Evolutionary conservation across 441 rosid genomes (phyloP).

Genomic region (Viola pubescens): DNA sequence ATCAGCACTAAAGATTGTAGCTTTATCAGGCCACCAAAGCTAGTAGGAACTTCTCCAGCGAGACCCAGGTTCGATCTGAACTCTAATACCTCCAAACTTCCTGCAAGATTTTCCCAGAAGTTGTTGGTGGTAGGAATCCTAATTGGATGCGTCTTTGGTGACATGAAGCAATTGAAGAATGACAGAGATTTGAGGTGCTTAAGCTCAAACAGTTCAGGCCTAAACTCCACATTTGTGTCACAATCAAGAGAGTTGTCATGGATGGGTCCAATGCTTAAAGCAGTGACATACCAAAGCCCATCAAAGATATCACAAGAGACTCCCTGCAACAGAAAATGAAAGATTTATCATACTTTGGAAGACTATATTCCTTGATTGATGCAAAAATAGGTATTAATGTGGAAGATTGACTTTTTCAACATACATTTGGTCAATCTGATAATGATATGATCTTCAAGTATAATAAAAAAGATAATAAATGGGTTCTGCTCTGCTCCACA

Average conservation of each 20-base stretch:
- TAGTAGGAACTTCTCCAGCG: conserved; percentile 50
- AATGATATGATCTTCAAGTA: neutral
- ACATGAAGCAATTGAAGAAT: conserved; percentile 58
- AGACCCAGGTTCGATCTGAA: conserved; percentile 76
- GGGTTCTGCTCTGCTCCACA: no score
- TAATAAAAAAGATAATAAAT: neutral
- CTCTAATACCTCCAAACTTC: conserved; percentile 56
- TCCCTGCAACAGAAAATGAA: conserved; percentile 42
- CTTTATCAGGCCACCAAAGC: conserved; percentile 42
- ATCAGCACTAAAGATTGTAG: conserved; percentile 69
- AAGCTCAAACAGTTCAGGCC: conserved; percentile 61
- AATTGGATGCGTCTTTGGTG: conserved; percentile 35
- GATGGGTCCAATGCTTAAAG: conserved; percentile 59
- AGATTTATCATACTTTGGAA: neutral
- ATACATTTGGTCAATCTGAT: neutral
- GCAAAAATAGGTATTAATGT: no score
- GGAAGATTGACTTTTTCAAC: neutral
- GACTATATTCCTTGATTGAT: no score
- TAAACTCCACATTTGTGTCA: conserved; percentile 43
- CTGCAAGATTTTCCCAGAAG: conserved; percentile 52
- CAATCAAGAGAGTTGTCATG: conserved; percentile 72
- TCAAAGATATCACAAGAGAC: conserved; percentile 74
- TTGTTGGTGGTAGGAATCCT: conserved; percentile 22
- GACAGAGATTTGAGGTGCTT: conserved; percentile 63
- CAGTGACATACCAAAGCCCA: conserved; percentile 76